A percentile compares a stretch with the other conserved stretches of the same genome.
phyloP scores from a whole-genome alignment of 2,329 filamentous ascomycete genomes.

The Fusarium cicatricum region DNA sequence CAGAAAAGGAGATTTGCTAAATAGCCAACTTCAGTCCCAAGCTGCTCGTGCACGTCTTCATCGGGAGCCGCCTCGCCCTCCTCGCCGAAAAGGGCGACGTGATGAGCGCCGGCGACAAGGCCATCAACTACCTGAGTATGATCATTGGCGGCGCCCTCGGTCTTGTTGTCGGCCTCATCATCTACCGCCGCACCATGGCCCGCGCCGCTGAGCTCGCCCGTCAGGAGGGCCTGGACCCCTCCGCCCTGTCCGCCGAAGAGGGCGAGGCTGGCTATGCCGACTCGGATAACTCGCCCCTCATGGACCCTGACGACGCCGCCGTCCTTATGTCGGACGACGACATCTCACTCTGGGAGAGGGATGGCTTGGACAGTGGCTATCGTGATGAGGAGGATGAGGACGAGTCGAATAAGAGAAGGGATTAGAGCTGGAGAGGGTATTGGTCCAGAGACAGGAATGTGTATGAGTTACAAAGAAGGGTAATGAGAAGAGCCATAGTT shows the following conservation, averaged over 20 bases:
- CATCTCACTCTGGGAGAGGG: conserved; percentile 63
- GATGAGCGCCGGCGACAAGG: conserved; percentile 81
- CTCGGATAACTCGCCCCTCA: conserved; percentile 51
- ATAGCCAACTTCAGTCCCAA: conserved; percentile 70
- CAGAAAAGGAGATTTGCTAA: conserved; percentile 2
- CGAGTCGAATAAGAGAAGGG: conserved; percentile 20
- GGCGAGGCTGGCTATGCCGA: conserved; percentile 54
- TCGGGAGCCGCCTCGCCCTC: conserved; percentile 82
- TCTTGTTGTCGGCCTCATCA: conserved; percentile 79
- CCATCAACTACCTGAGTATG: conserved; percentile 86
- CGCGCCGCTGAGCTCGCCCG: conserved; percentile 66
- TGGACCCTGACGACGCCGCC: conserved; percentile 60
- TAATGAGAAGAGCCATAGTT: conserved; percentile 7
- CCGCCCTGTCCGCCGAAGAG: conserved; percentile 42
- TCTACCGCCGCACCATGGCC: conserved; percentile 78
- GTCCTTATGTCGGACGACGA: conserved; percentile 67
- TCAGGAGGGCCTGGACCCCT: conserved; percentile 48
- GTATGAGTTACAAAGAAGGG: conserved; percentile 6
- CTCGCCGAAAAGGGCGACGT: conserved; percentile 84
- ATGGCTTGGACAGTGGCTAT: conserved; percentile 48
- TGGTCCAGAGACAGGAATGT: not conserved
- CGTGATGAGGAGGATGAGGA: conserved; percentile 47
- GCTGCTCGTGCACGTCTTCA: conserved; percentile 89
- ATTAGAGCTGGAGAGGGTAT: conserved; percentile 2
- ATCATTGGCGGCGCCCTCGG: conserved; percentile 75